These are phyloP conservation scores for Pilasporangium apinafurcum DNA, from an alignment of 352 stramenopile species.

Conservation along the genomic window DNA sequence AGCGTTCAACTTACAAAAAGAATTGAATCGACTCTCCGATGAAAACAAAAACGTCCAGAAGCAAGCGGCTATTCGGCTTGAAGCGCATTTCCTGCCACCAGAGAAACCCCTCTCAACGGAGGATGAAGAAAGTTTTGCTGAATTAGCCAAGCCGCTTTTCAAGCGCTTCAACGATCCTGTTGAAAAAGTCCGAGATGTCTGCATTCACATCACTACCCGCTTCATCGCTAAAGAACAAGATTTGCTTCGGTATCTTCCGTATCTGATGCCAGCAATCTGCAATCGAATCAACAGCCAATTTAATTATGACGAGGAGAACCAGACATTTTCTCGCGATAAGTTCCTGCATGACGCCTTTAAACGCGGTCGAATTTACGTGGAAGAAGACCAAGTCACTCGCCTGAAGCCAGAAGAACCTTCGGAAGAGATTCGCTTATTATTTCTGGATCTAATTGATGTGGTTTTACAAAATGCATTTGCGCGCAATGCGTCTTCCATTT, in stretches of 20 bases:
- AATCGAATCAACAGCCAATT: conserved; percentile 63
- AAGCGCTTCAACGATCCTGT: conserved; percentile 80
- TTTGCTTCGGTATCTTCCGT: conserved; percentile 61
- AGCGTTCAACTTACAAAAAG: conserved; percentile 34
- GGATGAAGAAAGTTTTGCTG: conserved; percentile 15
- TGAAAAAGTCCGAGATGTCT: conserved; percentile 74
- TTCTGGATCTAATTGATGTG: conserved; percentile 42
- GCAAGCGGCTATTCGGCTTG: conserved; percentile 43
- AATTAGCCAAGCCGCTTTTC: conserved; percentile 70
- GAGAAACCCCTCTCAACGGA: not conserved
- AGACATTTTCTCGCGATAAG: conserved; percentile 60
- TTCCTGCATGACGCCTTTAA: conserved; percentile 76
- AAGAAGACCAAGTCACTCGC: conserved; percentile 24
- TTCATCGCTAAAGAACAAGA: conserved; percentile 45
- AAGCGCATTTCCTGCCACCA: conserved; percentile 27
- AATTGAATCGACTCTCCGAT: conserved; percentile 57
- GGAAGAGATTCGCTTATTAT: conserved; percentile 67
- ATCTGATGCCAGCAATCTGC: conserved; percentile 63
- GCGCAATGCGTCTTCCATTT: conserved; percentile 51
- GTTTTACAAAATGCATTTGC: conserved; percentile 50
- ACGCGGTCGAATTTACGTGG: conserved; percentile 54
- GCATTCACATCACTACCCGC: conserved; percentile 40
- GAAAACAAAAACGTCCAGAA: conserved; percentile 47
- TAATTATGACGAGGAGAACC: conserved; percentile 67
- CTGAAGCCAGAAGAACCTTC: conserved; percentile 57